A percentile compares a stretch with the other conserved stretches of the same genome.
These are phyloP conservation scores for Cylindrodendrum hubeiense DNA, from an alignment of 2,329 filamentous ascomycete genomes.

Conservation along the genomic window DNA sequence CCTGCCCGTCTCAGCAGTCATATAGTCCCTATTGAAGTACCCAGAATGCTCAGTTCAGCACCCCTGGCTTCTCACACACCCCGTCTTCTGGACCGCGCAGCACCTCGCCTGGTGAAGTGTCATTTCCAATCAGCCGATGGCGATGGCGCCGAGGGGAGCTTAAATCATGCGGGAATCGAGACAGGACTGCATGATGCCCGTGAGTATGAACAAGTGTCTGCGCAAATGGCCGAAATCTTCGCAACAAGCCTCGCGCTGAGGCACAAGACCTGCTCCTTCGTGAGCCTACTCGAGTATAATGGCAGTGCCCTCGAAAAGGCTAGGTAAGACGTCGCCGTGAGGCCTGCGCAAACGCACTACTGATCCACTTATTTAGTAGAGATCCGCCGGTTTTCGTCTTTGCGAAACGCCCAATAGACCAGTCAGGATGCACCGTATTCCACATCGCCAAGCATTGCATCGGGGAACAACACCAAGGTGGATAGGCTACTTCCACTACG, in stretches of 20 bases:
- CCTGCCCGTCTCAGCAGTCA: no score
- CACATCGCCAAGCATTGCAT: neutral
- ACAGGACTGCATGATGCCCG: neutral
- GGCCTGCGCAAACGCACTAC: neutral
- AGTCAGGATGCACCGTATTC: neutral
- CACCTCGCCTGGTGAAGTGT: neutral
- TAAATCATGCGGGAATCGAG: neutral
- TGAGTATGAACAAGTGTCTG: neutral
- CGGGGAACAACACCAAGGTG: neutral
- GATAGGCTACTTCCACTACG: conserved; percentile 15
- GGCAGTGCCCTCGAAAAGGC: neutral
- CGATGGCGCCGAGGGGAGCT: neutral
- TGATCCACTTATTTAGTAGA: neutral
- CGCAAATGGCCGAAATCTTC: conserved; percentile 1
- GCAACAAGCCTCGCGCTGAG: neutral
- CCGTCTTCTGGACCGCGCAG: neutral
- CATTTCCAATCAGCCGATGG: neutral
- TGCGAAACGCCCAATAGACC: conserved; percentile 2
- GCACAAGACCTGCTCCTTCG: neutral
- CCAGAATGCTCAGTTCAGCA: no score
- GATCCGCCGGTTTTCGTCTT: neutral
- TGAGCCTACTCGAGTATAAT: neutral
- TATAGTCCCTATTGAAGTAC: no score
- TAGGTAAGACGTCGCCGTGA: neutral
- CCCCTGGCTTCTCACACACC: neutral